Evolutionary conservation across 2,329 filamentous ascomycete genomes (phyloP).

Genomic region (Pseudogymnoascus sp.): DNA sequence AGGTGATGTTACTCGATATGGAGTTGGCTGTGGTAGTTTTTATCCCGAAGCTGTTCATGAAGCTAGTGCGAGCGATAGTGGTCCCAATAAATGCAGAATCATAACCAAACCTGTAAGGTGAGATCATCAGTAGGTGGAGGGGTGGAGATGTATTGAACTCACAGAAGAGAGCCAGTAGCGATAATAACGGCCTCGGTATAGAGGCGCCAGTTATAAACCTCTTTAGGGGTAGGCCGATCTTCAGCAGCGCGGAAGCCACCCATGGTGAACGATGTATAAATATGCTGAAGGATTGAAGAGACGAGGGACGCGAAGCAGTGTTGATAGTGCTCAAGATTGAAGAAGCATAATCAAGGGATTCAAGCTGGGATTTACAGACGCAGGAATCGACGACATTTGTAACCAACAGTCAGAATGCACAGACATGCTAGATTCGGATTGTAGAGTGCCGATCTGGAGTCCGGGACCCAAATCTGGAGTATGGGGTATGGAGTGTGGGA

Average conservation of each 20-base stretch:
- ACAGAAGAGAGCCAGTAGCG: not conserved
- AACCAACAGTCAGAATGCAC: not conserved
- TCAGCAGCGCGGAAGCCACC: constrained; percentile 15
- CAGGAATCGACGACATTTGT: not conserved
- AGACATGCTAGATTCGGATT: not conserved
- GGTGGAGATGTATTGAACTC: not conserved
- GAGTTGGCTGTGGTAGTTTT: constrained; percentile 29
- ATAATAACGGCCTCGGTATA: constrained; percentile 17
- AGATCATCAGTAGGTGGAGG: not conserved
- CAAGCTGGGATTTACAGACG: not conserved
- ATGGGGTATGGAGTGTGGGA: not conserved
- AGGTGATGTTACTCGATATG: constrained; percentile 32
- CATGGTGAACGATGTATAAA: not conserved
- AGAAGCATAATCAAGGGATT: not conserved
- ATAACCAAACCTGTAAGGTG: constrained; percentile 12
- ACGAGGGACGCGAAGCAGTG: not conserved
- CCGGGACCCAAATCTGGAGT: not conserved
- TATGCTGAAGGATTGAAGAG: not conserved
- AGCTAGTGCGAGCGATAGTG: constrained; percentile 41
- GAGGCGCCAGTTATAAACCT: constrained; percentile 21
- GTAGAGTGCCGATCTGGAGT: not conserved
- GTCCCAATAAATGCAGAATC: constrained; percentile 53
- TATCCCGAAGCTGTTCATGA: constrained; percentile 38
- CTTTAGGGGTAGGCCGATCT: constrained; percentile 22
- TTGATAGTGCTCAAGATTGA: not conserved